These are phyloP conservation scores for Patellifolia procumbens DNA, from an alignment of 179 eudicot species.

Conservation along the genomic window DNA sequence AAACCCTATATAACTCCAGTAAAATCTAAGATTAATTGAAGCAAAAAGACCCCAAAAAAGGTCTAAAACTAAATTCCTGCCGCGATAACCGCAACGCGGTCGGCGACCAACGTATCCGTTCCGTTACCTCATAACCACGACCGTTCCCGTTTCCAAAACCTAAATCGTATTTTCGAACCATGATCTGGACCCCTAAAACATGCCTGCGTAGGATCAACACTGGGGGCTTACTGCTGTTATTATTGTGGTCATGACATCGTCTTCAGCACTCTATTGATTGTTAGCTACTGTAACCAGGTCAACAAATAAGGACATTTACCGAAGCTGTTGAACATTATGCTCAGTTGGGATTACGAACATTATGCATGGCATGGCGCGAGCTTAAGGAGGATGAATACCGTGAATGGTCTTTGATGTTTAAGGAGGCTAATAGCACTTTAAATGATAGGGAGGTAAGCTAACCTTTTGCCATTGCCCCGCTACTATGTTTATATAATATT, in stretches of 20 bases:
- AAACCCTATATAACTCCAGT: too few species aligned
- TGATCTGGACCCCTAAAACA: too few species aligned
- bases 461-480: slow-evolving; percentile 1
- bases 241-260: neutral
- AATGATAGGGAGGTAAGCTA: slow-evolving; percentile 86
- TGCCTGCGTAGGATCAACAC: neutral
- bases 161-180: too few species aligned
- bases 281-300: slow-evolving; percentile 51
- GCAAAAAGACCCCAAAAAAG: too few species aligned
- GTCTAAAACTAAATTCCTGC: too few species aligned
- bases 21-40: too few species aligned
- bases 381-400: slow-evolving; percentile 77
- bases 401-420: slow-evolving; percentile 86
- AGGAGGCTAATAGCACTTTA: slow-evolving; percentile 90
- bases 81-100: too few species aligned
- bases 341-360: slow-evolving; percentile 86
- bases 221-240: neutral
- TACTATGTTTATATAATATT: neutral
- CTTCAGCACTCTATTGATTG: slow-evolving; percentile 5
- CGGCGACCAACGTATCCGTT: too few species aligned
- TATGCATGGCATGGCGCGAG: slow-evolving; percentile 95
- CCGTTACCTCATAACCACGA: too few species aligned
- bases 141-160: too few species aligned
- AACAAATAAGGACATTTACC: slow-evolving; percentile 60
- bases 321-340: slow-evolving; percentile 94